These are phyloP conservation scores for Solanum ossicruentum DNA, from an alignment of 257 asterid genomes.

Conservation along the genomic window DNA sequence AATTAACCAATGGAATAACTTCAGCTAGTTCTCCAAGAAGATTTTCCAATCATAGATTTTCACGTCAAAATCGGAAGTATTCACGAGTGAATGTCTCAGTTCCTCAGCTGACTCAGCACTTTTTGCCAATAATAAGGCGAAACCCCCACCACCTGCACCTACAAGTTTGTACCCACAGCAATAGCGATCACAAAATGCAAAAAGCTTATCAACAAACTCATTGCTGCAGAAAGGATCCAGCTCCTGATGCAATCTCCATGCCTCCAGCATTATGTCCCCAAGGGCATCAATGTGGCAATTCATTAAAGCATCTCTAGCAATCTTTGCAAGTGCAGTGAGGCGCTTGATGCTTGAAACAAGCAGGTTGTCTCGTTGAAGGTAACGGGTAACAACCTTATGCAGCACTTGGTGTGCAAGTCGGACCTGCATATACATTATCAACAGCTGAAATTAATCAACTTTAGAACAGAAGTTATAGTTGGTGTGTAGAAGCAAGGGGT, in stretches of 20 bases:
- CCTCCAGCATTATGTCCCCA: conserved; percentile 69
- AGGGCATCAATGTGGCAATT: conserved; percentile 61
- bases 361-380: conserved; percentile 77
- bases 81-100: conserved; percentile 28
- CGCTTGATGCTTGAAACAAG: conserved; percentile 88
- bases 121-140: conserved; percentile 72
- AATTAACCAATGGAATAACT: background rate
- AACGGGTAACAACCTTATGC: conserved; percentile 87
- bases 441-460: background rate
- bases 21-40: conserved; percentile 22
- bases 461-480: background rate
- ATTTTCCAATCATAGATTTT: conserved; percentile 66
- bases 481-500: background rate
- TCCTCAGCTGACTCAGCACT: conserved; percentile 47
- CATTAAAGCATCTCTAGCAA: conserved; percentile 89
- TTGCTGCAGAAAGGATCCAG: conserved; percentile 96
- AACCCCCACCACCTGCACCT: conserved; percentile 99
- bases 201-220: conserved; percentile 66
- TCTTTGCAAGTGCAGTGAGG: conserved; percentile 75
- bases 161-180: conserved; percentile 89
- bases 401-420: conserved; percentile 91
- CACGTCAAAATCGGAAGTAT: conserved; percentile 41
- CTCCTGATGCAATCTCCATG: conserved; percentile 97
- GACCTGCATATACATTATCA: conserved; percentile 40
- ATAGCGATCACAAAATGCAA: conserved; percentile 44